Evolutionary conservation across 169 alveolate species (phyloP).

Genomic region (Eimeria acervulina): DNA sequence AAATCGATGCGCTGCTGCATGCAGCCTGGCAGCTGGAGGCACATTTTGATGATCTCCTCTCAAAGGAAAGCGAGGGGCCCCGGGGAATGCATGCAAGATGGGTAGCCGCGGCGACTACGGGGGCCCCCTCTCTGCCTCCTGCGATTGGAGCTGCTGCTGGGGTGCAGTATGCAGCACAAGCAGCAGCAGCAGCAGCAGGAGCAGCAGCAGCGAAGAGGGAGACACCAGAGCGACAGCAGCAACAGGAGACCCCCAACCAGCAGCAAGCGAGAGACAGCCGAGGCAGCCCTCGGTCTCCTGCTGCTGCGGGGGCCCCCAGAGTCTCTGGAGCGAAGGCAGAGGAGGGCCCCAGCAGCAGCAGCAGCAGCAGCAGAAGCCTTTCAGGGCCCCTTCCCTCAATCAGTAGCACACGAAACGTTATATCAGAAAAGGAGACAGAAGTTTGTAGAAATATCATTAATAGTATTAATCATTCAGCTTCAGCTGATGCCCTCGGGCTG

Average conservation of each 20-base stretch:
- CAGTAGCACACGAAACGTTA: background rate
- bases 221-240: background rate
- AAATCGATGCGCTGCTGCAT: constrained; percentile 18
- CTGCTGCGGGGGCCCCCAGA: background rate
- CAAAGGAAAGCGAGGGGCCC: constrained; percentile 24
- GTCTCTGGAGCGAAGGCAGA: background rate
- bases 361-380: background rate
- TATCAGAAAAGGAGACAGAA: background rate
- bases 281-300: background rate
- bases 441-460: background rate
- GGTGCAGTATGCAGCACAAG: background rate
- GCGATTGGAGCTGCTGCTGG: background rate
- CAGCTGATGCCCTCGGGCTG: constrained; percentile 47
- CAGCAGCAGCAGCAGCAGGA: background rate
- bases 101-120: constrained; percentile 26
- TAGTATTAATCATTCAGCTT: background rate
- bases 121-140: background rate
- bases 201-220: background rate
- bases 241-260: background rate
- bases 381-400: background rate
- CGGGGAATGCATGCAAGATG: constrained; percentile 67
- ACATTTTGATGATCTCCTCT: constrained; percentile 5
- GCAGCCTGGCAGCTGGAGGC: constrained; percentile 70
- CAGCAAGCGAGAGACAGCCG: constrained; percentile 4
- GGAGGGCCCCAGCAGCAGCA: too few species aligned